Percentiles rank a stretch among this genome's conserved stretches.
phyloP scores from a whole-genome alignment of 352 stramenopile species.

The Albugo laibachii region DNA sequence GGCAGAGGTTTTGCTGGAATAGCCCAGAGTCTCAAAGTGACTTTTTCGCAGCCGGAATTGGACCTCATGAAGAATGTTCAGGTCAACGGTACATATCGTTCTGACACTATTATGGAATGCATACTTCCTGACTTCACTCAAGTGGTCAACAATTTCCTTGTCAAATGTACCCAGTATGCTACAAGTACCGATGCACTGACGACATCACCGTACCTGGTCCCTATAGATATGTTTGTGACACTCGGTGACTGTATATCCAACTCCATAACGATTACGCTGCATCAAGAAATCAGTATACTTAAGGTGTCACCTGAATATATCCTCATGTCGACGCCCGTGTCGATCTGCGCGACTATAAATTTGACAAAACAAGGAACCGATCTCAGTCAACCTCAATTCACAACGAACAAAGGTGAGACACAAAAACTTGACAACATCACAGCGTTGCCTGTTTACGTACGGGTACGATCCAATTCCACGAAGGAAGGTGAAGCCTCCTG shows the following conservation, averaged over 20 bases:
- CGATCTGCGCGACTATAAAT: constrained; percentile 25
- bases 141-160: no score
- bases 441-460: constrained; percentile 26
- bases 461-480: constrained; percentile 26
- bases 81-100: no score
- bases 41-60: no score
- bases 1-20: constrained; percentile 25
- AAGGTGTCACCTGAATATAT: constrained; percentile 34
- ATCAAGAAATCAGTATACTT: constrained; percentile 25
- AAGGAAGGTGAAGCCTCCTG: constrained; percentile 20
- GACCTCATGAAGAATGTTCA: no score
- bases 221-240: constrained; percentile 31
- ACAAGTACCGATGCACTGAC: constrained; percentile 6
- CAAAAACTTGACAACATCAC: constrained; percentile 18
- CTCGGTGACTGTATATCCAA: constrained; percentile 37
- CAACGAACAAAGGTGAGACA: background rate
- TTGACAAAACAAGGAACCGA: constrained; percentile 3
- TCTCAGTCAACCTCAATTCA: background rate
- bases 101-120: no score
- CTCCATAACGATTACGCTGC: constrained; percentile 18
- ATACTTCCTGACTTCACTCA: no score
- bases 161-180: no score
- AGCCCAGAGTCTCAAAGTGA: no score
- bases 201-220: constrained; percentile 25
- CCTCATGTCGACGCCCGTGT: constrained; percentile 23